phyloP scores from a whole-genome alignment of 2,329 filamentous ascomycete genomes.

The Fusarium sp. region DNA sequence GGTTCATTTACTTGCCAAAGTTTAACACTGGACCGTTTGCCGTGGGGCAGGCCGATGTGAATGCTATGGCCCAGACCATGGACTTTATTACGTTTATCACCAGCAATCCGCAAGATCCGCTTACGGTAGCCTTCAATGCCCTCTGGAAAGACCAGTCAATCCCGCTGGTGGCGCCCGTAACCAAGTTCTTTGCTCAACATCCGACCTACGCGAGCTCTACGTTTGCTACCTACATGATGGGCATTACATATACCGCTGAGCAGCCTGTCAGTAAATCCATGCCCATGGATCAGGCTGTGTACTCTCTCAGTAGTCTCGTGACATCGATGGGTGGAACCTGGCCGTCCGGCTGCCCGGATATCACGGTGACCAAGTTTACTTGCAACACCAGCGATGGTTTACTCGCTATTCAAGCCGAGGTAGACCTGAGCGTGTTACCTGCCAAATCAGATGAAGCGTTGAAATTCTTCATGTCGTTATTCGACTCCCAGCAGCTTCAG shows the following conservation, averaged over 20 bases:
- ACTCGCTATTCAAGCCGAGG: not conserved
- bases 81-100: not conserved
- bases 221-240: constrained; percentile 4
- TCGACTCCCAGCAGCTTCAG: not conserved
- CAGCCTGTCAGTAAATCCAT: not conserved
- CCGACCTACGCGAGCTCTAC: not conserved
- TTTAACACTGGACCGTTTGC: not conserved
- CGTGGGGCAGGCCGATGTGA: not conserved
- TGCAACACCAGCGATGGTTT: not conserved
- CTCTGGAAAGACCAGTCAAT: not conserved
- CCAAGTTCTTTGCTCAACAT: not conserved
- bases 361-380: constrained; percentile 2
- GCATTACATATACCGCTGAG: not conserved
- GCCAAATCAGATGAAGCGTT: not conserved
- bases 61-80: not conserved
- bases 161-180: not conserved
- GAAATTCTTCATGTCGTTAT: not conserved
- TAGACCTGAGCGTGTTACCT: not conserved
- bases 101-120: not conserved
- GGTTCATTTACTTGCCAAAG: not conserved
- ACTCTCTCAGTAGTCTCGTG: not conserved
- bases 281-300: not conserved
- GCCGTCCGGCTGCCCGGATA: not conserved
- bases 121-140: not conserved
- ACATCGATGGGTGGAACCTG: not conserved